Conservation (phyloP, 2,329 filamentous ascomycete species). For the Gaeumannomyces tritici region DNA sequence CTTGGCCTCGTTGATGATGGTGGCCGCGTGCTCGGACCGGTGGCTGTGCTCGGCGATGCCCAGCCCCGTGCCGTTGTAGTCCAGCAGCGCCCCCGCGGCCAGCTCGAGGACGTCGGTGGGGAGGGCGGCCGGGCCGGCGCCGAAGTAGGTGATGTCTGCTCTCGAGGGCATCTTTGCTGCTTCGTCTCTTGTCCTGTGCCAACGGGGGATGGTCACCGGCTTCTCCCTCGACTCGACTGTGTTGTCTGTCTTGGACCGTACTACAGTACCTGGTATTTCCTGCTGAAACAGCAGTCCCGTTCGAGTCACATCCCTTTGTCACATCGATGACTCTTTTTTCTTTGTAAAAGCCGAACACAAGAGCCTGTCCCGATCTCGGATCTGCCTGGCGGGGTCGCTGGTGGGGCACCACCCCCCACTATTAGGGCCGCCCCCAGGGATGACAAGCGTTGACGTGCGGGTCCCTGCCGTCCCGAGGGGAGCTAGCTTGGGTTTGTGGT, state of each 20-base stretch:
- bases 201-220: background rate
- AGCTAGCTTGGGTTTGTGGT: too few species aligned
- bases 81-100: constrained; percentile 67
- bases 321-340: background rate
- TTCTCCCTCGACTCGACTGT: too few species aligned
- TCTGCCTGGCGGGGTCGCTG: background rate
- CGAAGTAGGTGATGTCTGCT: constrained; percentile 43
- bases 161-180: constrained; percentile 9
- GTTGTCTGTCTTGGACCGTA: background rate
- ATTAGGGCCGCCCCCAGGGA: background rate
- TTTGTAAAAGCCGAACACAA: background rate
- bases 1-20: constrained; percentile 73
- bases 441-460: background rate
- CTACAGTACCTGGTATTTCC: background rate
- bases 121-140: constrained; percentile 80
- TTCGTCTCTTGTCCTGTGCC: background rate
- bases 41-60: constrained; percentile 88
- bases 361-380: background rate
- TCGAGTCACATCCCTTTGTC: too few species aligned
- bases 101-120: constrained; percentile 72
- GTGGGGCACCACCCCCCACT: background rate
- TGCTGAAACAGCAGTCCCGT: background rate
- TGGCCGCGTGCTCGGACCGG: constrained; percentile 66
- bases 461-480: background rate
- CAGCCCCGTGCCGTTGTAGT: constrained; percentile 73